Base-by-base conservation (phyloP, 1,139 yeast genomes). In the Debaryomyces udenii region DNA sequence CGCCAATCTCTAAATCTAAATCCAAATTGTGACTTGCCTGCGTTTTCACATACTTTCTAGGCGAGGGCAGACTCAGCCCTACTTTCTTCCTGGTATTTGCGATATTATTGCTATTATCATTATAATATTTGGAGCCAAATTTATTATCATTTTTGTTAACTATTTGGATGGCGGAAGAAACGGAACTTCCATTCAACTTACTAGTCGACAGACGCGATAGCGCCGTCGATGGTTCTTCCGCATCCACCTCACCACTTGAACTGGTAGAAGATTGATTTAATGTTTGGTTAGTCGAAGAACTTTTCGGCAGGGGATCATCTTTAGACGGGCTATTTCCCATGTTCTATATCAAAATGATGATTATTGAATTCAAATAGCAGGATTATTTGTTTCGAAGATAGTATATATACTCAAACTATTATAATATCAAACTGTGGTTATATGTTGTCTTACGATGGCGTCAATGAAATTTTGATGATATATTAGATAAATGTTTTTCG, bases 271-370 rank as follows among this genome's bases (percentile, higher is more conserved):
- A 40, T 42, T 46, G 52, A 41, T 34, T 31, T 30, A 28, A 33
- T 17, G 31, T 43, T 43, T 43, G 46, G 56, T 48, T 38, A 41
- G 31, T 41, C 34, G 46, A 40, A 43, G 53, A 53, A 57, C 52
- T 57, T 55, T 60, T 70, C 76, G 78, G 74, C 62, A 74, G 74
- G 59, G 78, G 71, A 52, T 70, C 78, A 65, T 73, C 65, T 61
- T 74, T 72, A 41, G 81, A 75, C 64, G 82, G 82, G 74, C 79
- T 76, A 62, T 76, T 78, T 67, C 83, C 83, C 83, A 78, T 78
- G 52, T 37, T 42, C 38, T 27, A 35, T 27, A 15, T 27, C 28
- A 24, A 35, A 26, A 34, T 24, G 37, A 16, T 23, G 26, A 20
- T n/a, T 29, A 18, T 17, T 15, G 14, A 9, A 34, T 15, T 26